Evolutionary conservation across 257 asterid genomes (phyloP), one percentile per base, ranked within the genome.

Genomic region (Nyctanthes arbortristis): DNA sequence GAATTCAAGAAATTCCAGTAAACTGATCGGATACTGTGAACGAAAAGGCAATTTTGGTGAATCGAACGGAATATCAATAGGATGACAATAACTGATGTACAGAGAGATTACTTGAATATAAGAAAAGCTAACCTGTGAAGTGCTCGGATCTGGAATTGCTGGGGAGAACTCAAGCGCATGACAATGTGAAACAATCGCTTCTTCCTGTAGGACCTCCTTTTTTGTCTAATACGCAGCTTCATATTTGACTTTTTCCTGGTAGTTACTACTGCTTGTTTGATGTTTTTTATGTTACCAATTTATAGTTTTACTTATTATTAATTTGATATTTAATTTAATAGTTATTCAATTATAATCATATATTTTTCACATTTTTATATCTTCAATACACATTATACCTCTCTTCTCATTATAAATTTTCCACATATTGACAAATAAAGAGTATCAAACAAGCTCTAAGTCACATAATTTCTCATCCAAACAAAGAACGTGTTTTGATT

Each of bases 121-220:
- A 37, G 61, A 37, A 60, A 81, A 70, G 69, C 74, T 43, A 35
- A 84, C 88, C 88, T 68, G 80, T 65, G 45, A 52, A 37, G 2
- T 24, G 65, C 70, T 4, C 65, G 37, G 75, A 69, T 40, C 39
- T 25, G 78, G 61, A 77, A 60, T 36, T 60, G 58, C 24, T 1
- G 80, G 30, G 40, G 65, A 71, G 25, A 55, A 73, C n/a, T 45
- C 34, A 74, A 71, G 47, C 69, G 74, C 81, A 77, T 75, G 56
- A 31, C 47, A 67, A 47, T 16, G 4, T 24, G 25, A 47, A 20
- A 20, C 14, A 37, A 63, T 28, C 57, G 37, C 61, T 62, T 52
- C 16, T 61, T 65, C 24, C 18, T 47, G 43, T 13, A 43, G 28
- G 59, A 10, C 10, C 55, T 52, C 29, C 28, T n/a, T 67, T 4